phyloP scores from a whole-genome alignment of 2,329 filamentous ascomycete genomes.

The Fusarium torreyae region DNA sequence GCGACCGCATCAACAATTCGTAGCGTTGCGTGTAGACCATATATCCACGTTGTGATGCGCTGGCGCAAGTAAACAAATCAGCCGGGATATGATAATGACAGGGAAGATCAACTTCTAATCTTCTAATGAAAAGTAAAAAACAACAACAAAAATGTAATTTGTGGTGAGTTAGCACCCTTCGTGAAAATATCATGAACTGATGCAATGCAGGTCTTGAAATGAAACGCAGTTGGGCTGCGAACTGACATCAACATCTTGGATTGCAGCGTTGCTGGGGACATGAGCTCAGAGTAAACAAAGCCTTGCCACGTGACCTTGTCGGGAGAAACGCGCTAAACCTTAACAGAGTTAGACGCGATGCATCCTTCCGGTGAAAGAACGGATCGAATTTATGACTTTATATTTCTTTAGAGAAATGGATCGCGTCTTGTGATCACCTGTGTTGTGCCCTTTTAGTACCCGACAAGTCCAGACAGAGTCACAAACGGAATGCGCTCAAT shows the following conservation, averaged over 20 bases:
- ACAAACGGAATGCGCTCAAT: background rate
- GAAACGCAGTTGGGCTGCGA: slow-evolving; percentile 27
- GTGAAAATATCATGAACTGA: slow-evolving; percentile 49
- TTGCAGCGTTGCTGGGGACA: slow-evolving; percentile 50
- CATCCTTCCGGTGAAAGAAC: slow-evolving; percentile 18
- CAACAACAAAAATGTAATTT: slow-evolving; percentile 46
- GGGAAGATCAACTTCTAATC: slow-evolving; percentile 5
- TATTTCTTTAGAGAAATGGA: slow-evolving; percentile 12
- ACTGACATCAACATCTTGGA: slow-evolving; percentile 41
- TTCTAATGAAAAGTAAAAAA: slow-evolving; percentile 33
- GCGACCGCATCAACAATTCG: slow-evolving; percentile 49
- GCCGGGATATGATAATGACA: slow-evolving; percentile 15
- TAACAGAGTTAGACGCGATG: slow-evolving; percentile 29
- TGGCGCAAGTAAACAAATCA: slow-evolving; percentile 48
- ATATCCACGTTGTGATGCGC: slow-evolving; percentile 29
- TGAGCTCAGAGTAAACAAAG: slow-evolving; percentile 50
- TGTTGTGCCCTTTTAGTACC: slow-evolving; percentile 5
- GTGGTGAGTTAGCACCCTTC: slow-evolving; percentile 40
- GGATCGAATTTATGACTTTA: slow-evolving; percentile 9
- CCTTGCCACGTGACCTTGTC: slow-evolving; percentile 41
- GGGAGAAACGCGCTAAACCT: slow-evolving; percentile 24
- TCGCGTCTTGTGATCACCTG: slow-evolving; percentile 25
- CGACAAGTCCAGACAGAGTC: background rate
- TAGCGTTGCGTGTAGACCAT: slow-evolving; percentile 39
- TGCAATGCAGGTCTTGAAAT: slow-evolving; percentile 41